Evolutionary conservation across 768 basidiomycete genomes (phyloP).

Genomic region (Boletellus sp.): DNA sequence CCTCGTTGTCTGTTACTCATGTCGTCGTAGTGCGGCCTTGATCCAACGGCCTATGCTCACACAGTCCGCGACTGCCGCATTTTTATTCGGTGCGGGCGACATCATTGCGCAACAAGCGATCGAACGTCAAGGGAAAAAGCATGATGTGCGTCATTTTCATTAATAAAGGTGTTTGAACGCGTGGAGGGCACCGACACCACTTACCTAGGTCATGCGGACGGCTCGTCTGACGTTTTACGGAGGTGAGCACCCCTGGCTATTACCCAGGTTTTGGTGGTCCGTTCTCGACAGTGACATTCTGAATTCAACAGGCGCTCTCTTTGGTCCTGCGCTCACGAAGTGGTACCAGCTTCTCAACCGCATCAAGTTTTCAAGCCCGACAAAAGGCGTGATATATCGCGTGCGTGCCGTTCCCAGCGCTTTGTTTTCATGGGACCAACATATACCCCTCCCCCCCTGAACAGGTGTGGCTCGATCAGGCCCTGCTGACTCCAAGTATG

Average conservation of each 20-base stretch:
- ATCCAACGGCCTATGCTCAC: slow-evolving; percentile 58
- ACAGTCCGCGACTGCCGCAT: slow-evolving; percentile 60
- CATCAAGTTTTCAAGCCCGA: slow-evolving; percentile 62
- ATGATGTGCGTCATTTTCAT: slow-evolving; percentile 56
- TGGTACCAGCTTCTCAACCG: slow-evolving; percentile 77
- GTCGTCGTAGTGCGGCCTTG: slow-evolving; percentile 47
- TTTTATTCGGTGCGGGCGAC: slow-evolving; percentile 74
- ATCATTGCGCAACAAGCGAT: slow-evolving; percentile 83
- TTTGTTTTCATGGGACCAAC: not conserved
- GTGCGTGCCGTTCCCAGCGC: slow-evolving; percentile 35
- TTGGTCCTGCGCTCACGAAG: slow-evolving; percentile 77
- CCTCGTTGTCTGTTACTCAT: not conserved
- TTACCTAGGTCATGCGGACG: slow-evolving; percentile 52
- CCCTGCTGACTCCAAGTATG: slow-evolving; percentile 65
- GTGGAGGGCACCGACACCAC: not conserved
- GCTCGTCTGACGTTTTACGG: slow-evolving; percentile 70
- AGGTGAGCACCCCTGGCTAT: slow-evolving; percentile 36
- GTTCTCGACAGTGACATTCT: not conserved
- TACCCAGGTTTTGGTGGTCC: not conserved
- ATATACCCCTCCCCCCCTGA: not conserved
- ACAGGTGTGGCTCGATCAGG: slow-evolving; percentile 82
- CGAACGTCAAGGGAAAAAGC: slow-evolving; percentile 64
- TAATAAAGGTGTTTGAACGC: not conserved
- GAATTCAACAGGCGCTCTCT: slow-evolving; percentile 50
- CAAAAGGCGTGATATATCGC: slow-evolving; percentile 55